Percentiles rank a stretch among this genome's conserved stretches.
Conservation (phyloP, 73 alveolate species). For the Tetrahymena borealis region DNA sequence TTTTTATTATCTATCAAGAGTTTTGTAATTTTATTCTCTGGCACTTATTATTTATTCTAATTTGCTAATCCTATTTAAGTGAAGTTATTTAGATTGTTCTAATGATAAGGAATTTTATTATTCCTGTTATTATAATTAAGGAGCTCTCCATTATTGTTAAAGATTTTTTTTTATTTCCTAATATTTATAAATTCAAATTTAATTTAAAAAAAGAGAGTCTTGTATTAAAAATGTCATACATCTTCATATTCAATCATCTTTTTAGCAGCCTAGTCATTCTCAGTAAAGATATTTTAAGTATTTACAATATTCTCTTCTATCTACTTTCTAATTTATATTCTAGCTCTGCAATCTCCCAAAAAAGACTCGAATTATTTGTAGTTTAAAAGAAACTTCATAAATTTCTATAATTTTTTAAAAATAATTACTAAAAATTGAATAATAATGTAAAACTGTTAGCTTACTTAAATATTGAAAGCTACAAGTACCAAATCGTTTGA, state of each 20-base stretch:
- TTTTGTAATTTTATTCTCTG: background rate
- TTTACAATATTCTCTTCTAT: background rate
- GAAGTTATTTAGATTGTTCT: background rate
- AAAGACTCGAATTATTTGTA: background rate
- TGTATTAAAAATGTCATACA: background rate
- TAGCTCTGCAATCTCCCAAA: background rate
- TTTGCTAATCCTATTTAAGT: background rate
- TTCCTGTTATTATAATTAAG: too few relatives aligned
- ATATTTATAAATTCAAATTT: too few relatives aligned
- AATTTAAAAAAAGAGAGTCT: too few relatives aligned
- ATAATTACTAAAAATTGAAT: background rate
- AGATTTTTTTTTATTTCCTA: too few relatives aligned
- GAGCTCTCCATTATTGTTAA: too few relatives aligned
- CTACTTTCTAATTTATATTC: background rate
- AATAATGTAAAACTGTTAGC: background rate
- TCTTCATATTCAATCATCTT: background rate
- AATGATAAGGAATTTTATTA: background rate
- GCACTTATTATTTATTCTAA: background rate
- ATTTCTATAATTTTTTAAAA: background rate
- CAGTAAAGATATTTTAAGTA: background rate
- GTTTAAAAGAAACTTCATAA: background rate
- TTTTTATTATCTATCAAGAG: background rate
- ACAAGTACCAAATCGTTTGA: background rate
- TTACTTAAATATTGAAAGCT: background rate
- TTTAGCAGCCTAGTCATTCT: background rate